These are phyloP conservation scores for Podospora sp. DNA, from an alignment of 495 filamentous ascomycete genomes.

Conservation along the genomic window DNA sequence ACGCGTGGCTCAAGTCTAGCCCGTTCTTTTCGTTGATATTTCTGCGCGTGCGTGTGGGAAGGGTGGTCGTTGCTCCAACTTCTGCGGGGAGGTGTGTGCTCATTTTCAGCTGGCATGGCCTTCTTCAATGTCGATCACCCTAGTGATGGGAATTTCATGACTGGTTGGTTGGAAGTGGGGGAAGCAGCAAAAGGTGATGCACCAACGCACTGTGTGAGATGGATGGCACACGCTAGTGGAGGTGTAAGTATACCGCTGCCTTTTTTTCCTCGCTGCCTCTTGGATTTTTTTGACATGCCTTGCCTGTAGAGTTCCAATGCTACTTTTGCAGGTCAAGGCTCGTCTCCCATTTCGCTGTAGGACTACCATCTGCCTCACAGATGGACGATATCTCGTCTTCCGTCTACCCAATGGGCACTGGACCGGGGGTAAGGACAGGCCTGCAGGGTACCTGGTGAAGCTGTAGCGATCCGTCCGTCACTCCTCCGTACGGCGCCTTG, in stretches of 20 bases:
- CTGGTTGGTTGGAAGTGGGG: neutral
- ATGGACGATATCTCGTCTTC: no score
- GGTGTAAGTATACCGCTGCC: no score
- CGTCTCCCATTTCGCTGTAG: no score
- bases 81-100: neutral
- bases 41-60: neutral
- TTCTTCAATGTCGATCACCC: slow-evolving; percentile 1
- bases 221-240: no score
- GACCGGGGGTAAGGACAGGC: no score
- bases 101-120: slow-evolving; percentile 4
- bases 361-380: no score
- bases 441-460: slow-evolving; percentile 15
- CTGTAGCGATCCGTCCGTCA: slow-evolving; percentile 4
- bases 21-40: neutral
- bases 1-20: neutral
- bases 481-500: neutral
- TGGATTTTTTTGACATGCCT: no score
- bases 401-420: no score
- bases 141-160: neutral
- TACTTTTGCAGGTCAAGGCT: no score
- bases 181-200: neutral
- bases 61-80: neutral
- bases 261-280: no score
- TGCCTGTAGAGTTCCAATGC: no score
- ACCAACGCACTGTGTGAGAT: neutral